A percentile compares a stretch with the other conserved stretches of the same genome.
phyloP scores from a whole-genome alignment of 352 stramenopile genomes.

The Pythium rhizo-oryzae region DNA sequence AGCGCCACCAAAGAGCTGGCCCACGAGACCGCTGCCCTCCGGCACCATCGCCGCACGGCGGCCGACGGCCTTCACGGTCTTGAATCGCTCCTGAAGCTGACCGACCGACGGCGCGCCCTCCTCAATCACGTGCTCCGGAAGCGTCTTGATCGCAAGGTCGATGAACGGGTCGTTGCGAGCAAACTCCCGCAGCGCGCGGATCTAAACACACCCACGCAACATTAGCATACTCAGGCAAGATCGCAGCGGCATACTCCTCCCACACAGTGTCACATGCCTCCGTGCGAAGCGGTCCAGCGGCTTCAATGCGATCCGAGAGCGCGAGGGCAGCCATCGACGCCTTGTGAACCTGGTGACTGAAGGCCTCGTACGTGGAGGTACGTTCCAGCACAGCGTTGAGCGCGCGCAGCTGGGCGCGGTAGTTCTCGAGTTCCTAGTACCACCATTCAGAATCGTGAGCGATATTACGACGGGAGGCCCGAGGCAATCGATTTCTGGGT shows the following conservation, averaged over 20 bases:
- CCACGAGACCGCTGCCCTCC: slow-evolving; percentile 67
- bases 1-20: slow-evolving; percentile 69
- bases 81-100: slow-evolving; percentile 85
- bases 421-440: slow-evolving; percentile 56
- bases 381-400: slow-evolving; percentile 71
- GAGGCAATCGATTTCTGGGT: background rate
- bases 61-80: slow-evolving; percentile 73
- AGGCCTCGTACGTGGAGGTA: slow-evolving; percentile 81
- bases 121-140: slow-evolving; percentile 61
- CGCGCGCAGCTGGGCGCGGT: slow-evolving; percentile 64
- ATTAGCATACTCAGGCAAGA: background rate
- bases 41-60: slow-evolving; percentile 71
- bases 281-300: slow-evolving; percentile 60
- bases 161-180: slow-evolving; percentile 79
- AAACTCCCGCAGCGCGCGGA: slow-evolving; percentile 67
- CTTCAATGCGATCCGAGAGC: slow-evolving; percentile 82
- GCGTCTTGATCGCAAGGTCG: slow-evolving; percentile 61
- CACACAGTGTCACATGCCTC: slow-evolving; percentile 35
- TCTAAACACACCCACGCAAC: slow-evolving; percentile 26
- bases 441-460: background rate
- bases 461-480: background rate
- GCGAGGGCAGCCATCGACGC: slow-evolving; percentile 78
- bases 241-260: no score
- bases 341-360: slow-evolving; percentile 87
- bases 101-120: slow-evolving; percentile 71